Percentiles rank a stretch among this genome's conserved stretches.
Evolutionary conservation across 192 early-diverging fungal genomes (phyloP).

Genomic region (Rhizoclosmatium globosum): DNA sequence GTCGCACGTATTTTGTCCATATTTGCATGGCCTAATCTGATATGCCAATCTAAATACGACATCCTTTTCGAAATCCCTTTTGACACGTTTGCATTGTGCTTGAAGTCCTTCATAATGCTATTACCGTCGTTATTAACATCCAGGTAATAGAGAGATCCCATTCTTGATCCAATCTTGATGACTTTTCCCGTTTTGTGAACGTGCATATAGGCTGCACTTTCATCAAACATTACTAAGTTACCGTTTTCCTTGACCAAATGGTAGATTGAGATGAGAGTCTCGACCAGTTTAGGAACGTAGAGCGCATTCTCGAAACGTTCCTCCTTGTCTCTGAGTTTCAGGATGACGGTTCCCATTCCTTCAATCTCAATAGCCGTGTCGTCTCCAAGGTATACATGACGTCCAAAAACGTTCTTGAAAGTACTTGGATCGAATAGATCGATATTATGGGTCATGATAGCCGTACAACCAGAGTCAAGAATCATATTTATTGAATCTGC

Average conservation of each 20-base stretch:
- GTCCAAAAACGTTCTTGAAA: background rate
- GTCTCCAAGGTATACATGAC: background rate
- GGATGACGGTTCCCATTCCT: background rate
- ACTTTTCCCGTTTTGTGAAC: background rate
- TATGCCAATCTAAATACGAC: background rate
- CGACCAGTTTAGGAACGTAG: background rate
- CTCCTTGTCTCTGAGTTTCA: background rate
- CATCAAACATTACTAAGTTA: background rate
- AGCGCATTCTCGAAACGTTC: background rate
- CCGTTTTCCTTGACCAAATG: background rate
- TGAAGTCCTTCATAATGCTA: background rate
- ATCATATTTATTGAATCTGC: background rate
- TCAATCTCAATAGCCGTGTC: background rate
- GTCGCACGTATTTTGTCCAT: background rate
- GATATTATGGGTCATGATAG: background rate
- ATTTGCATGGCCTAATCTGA: background rate
- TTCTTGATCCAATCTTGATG: background rate
- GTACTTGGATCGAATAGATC: background rate
- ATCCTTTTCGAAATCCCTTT: background rate
- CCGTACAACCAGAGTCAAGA: background rate
- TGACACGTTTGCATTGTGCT: background rate
- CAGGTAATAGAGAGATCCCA: background rate
- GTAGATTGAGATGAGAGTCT: background rate
- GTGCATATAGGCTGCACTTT: background rate
- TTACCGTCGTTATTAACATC: background rate